Evolutionary conservation across 2,329 filamentous ascomycete species (phyloP).

Genomic region (Arthroderma sp.): DNA sequence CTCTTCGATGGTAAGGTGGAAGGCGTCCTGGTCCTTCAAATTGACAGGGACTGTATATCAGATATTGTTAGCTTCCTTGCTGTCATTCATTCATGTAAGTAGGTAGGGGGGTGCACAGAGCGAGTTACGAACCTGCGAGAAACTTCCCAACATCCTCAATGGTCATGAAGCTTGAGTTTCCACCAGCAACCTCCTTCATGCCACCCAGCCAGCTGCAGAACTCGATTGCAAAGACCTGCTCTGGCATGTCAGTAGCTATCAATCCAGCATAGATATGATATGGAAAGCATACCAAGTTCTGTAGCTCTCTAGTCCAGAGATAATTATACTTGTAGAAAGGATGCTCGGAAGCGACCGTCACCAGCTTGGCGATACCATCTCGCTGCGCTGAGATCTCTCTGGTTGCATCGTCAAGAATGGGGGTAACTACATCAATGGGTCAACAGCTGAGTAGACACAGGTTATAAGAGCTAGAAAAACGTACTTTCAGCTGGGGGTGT

Average conservation of each 20-base stretch:
- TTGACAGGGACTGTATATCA: conserved; percentile 64
- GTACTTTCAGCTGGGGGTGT: conserved; percentile 56
- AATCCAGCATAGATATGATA: conserved; percentile 26
- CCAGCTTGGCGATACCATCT: conserved; percentile 57
- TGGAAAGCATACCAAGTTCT: conserved; percentile 50
- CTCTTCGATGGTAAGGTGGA: conserved; percentile 95
- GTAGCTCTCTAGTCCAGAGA: conserved; percentile 72
- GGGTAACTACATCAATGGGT: conserved; percentile 43
- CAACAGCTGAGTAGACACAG: not conserved
- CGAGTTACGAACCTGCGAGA: conserved; percentile 49
- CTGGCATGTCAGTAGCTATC: not conserved
- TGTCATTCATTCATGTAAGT: too few species aligned
- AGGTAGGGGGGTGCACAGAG: not conserved
- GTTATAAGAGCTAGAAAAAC: conserved; percentile 19
- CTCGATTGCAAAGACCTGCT: conserved; percentile 46
- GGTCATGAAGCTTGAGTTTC: conserved; percentile 58
- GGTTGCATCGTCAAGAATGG: conserved; percentile 58
- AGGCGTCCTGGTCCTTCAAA: conserved; percentile 74
- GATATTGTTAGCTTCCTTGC: not conserved
- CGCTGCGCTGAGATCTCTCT: conserved; percentile 59
- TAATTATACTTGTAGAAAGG: conserved; percentile 98
- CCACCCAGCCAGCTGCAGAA: conserved; percentile 70
- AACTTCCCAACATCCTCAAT: conserved; percentile 76
- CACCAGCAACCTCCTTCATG: conserved; percentile 44
- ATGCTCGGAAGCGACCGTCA: conserved; percentile 63